A percentile compares a stretch with the other conserved stretches of the same genome.
Conservation (phyloP, 139 green algal species). For the Tetradesmus lagerheimii region DNA sequence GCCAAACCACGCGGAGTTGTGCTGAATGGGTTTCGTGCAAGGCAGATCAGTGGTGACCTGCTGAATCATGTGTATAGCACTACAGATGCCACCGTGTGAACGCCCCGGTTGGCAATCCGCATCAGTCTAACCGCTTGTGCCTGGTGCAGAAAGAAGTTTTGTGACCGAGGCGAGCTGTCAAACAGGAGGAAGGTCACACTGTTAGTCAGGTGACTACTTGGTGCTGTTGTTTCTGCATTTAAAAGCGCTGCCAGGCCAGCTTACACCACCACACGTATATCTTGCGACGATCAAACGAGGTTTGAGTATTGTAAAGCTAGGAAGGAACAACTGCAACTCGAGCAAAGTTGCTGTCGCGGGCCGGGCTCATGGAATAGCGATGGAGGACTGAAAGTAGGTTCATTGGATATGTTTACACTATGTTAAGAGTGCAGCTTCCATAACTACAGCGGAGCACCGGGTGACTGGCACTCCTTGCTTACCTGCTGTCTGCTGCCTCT, state of each 20-base stretch:
- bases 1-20: neutral
- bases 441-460: neutral
- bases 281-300: too few species aligned
- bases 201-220: neutral
- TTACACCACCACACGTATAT: neutral
- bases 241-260: neutral
- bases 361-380: neutral
- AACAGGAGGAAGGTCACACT: neutral
- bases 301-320: neutral
- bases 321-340: neutral
- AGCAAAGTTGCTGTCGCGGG: neutral
- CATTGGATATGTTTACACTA: neutral
- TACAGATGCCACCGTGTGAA: neutral
- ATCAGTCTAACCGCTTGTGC: neutral
- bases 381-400: neutral
- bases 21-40: neutral
- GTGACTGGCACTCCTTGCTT: neutral
- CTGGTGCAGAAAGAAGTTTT: too few species aligned
- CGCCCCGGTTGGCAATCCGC: neutral
- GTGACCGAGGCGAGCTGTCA: too few species aligned
- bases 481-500: neutral
- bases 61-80: neutral
- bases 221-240: neutral
- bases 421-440: neutral
- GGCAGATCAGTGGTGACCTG: neutral